These are phyloP conservation scores for Ceratobasidium papillatum DNA, from an alignment of 1,284 basidiomycete species.

Conservation along the genomic window DNA sequence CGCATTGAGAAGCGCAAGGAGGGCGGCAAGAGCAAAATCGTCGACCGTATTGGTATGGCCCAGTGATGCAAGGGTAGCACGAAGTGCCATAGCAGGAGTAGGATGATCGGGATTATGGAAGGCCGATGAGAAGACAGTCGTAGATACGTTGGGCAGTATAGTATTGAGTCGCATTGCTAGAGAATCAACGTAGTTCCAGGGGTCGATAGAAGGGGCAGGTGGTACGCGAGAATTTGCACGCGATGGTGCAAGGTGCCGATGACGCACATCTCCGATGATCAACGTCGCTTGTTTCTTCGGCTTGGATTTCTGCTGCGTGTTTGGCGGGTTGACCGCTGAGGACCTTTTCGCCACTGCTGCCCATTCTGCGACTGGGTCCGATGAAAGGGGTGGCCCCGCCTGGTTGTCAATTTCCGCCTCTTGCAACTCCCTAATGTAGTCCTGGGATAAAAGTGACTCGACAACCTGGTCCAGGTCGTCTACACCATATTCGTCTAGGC, in stretches of 20 bases:
- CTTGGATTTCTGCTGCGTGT: background rate
- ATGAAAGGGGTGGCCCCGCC: background rate
- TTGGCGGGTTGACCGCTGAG: background rate
- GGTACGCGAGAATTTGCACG: background rate
- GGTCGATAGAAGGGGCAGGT: conserved; percentile 3
- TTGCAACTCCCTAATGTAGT: conserved; percentile 32
- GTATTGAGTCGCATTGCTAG: conserved; percentile 25
- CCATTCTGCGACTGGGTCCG: conserved; percentile 26
- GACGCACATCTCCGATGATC: conserved; percentile 34
- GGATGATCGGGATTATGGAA: conserved; percentile 31
- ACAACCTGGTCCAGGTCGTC: conserved; percentile 31
- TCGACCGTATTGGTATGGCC: conserved; percentile 30
- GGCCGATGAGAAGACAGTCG: conserved; percentile 25
- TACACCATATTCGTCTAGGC: conserved; percentile 23
- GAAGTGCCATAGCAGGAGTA: conserved; percentile 29
- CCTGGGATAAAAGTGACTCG: conserved; percentile 23
- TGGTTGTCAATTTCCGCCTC: background rate
- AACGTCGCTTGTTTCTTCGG: conserved; percentile 24
- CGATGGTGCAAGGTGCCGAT: conserved; percentile 14
- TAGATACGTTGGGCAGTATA: conserved; percentile 29
- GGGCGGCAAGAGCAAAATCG: conserved; percentile 32
- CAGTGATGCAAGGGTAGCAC: conserved; percentile 20
- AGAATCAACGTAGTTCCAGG: conserved; percentile 37
- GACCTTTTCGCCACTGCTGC: background rate
- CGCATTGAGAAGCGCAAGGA: conserved; percentile 16